phyloP scores from a whole-genome alignment of 805 yeast species.

The Zygoascus bituminiphila region DNA sequence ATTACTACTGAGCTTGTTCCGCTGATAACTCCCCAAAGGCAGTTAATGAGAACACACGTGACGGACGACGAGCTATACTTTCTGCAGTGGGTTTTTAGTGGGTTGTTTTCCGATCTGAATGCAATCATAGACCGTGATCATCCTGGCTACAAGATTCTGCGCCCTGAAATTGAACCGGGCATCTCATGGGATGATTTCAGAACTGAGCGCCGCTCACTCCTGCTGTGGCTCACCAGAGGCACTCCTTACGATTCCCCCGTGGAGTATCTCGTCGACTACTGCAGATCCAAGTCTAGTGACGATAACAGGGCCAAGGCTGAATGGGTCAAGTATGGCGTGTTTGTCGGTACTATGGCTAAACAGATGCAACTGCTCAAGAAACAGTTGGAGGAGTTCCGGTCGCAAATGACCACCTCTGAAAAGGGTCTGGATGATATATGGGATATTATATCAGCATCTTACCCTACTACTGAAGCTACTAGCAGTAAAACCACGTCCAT shows the following conservation, averaged over 20 bases:
- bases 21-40: constrained; percentile 11
- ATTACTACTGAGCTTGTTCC: constrained; percentile 14
- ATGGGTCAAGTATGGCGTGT: constrained; percentile 4
- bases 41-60: constrained; percentile 5
- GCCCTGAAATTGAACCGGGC: constrained; percentile 19
- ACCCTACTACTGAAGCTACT: not conserved
- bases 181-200: constrained; percentile 20
- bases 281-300: not conserved
- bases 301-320: not conserved
- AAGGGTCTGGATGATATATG: not conserved
- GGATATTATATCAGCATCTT: not conserved
- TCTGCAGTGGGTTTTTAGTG: constrained; percentile 18
- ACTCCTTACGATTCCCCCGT: constrained; percentile 1
- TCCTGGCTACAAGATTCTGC: constrained; percentile 14
- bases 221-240: constrained; percentile 13
- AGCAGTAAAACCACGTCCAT: not conserved
- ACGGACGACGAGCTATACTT: constrained; percentile 17
- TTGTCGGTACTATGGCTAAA: constrained; percentile 3
- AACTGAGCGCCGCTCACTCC: constrained; percentile 12
- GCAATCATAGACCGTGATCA: constrained; percentile 2
- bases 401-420: not conserved
- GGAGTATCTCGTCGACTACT: constrained; percentile 1
- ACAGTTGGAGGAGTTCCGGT: not conserved
- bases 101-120: constrained; percentile 11
- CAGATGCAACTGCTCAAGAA: constrained; percentile 1